Base-by-base conservation (phyloP, 1,139 yeast genomes). In the Diutina neorugosa region DNA sequence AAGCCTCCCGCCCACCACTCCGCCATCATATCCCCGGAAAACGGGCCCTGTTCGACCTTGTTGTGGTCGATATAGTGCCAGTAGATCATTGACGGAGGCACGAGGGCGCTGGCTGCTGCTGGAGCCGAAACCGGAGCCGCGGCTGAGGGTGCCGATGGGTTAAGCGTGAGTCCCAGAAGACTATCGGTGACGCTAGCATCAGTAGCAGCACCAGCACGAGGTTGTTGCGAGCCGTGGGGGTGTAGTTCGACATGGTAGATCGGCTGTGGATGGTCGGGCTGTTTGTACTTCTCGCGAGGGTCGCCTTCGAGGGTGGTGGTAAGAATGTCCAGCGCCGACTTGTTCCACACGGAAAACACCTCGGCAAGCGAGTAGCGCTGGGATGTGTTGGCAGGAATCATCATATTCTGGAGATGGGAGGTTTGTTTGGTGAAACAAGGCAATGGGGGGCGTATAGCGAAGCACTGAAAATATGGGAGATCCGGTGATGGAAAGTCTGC, bases 11-110 rank as follows among this genome's bases (percentile, higher is more conserved):
- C 64, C 56, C 77, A 78, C 96, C 96, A 88, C 53, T 74, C 81
- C 58, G 87, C 94, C 96, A 88, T 88, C 70, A 78, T 68, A 27
- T 71, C 68, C 1, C 94, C 90, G 53, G 74, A 74, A 64, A 87
- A 88, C 2, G 96, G 96, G 23, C 96, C 96, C 62, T 86, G 95
- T 57, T 81, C 84, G 53, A 69, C 76, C 1, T 87, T 88, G 51
- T 76, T 67, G 0, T 88, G 82, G 63, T 88, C 96, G 55, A 82
- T 69, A 62, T 88, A 88, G 56, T 68, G 71, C 96, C 96, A 88
- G 54, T 75, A 71, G 59, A 83, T 74, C 53, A 72, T 67, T 21
- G 70, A 77, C 0, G 80, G 74, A 18, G 66, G 55, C 9, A 58
- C 34, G 9, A 20, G 21, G 25, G 21, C 23, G 14, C 20, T 12